Evolutionary conservation across 257 asterid species (phyloP).

Genomic region (Coffea eugenioides): DNA sequence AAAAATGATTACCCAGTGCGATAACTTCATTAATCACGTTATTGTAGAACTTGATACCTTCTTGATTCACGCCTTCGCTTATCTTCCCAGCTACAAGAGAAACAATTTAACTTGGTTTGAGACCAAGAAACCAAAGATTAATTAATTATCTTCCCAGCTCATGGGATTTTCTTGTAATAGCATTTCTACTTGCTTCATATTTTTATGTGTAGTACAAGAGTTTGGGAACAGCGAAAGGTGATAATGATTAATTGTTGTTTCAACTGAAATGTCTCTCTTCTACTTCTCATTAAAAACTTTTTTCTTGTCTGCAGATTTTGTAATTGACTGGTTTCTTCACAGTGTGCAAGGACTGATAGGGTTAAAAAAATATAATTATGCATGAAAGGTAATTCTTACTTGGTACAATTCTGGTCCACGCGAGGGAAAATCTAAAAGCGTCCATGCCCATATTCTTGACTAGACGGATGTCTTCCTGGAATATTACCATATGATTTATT

Average conservation of each 20-base stretch:
- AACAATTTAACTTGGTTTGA: not conserved
- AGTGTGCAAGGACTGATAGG: too few species aligned
- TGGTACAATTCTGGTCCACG: conserved; percentile 27
- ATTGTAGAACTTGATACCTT: conserved; percentile 1
- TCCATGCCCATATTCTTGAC: not conserved
- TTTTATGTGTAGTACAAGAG: too few species aligned
- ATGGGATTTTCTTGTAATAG: too few species aligned
- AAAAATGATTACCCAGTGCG: not conserved
- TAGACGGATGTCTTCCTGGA: not conserved
- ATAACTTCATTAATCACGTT: not conserved
- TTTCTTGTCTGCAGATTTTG: not conserved
- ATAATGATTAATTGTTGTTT: too few species aligned
- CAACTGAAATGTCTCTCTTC: too few species aligned
- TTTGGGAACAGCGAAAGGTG: not conserved
- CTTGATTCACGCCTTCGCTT: not conserved
- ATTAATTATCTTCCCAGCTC: too few species aligned
- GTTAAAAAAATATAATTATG: too few species aligned
- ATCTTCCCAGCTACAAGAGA: not conserved
- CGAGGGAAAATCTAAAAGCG: conserved; percentile 4
- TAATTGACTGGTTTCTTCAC: not conserved
- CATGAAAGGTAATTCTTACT: conserved; percentile 12
- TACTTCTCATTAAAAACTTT: too few species aligned
- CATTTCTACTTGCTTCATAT: too few species aligned
- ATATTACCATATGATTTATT: not conserved
- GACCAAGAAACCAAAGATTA: not conserved